A percentile compares a stretch with the other conserved stretches of the same genome.
phyloP scores from a whole-genome alignment of 2,329 filamentous ascomycete species.

The Pseudogymnoascus sp. region DNA sequence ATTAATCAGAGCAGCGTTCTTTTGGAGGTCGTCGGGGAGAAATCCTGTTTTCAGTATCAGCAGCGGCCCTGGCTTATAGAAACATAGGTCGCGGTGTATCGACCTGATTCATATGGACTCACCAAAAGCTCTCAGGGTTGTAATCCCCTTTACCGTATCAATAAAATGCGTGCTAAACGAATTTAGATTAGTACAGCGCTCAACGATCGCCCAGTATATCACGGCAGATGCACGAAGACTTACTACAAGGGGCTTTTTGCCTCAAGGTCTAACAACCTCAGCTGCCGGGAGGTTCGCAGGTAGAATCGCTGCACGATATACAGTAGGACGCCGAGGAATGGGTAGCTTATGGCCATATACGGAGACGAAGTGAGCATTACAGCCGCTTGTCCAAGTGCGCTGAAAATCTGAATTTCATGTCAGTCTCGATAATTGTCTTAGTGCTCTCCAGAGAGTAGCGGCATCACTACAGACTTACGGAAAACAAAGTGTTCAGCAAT shows the following conservation, averaged over 20 bases:
- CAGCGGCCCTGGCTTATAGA: background rate
- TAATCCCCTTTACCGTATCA: constrained; percentile 35
- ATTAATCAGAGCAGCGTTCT: constrained; percentile 26
- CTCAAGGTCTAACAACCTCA: constrained; percentile 40
- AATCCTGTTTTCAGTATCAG: background rate
- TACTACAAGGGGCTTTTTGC: constrained; percentile 33
- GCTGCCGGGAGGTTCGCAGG: constrained; percentile 39
- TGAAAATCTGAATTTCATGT: background rate
- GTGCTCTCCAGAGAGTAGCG: background rate
- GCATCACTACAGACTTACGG: constrained; percentile 5
- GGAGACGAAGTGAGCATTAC: background rate
- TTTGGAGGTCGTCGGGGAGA: constrained; percentile 28
- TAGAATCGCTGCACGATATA: constrained; percentile 31
- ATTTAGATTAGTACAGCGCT: background rate
- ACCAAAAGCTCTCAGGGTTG: constrained; percentile 38
- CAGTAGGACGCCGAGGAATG: background rate
- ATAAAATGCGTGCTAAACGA: constrained; percentile 29
- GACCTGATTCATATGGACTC: background rate
- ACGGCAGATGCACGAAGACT: background rate
- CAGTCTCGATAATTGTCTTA: background rate
- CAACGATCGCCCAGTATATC: background rate
- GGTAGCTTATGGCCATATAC: constrained; percentile 10
- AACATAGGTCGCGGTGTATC: background rate
- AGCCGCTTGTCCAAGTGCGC: background rate
- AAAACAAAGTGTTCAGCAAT: constrained; percentile 12